phyloP scores from a whole-genome alignment of 371 early-diverging fungal genomes.

The Parasitella parasitica region DNA sequence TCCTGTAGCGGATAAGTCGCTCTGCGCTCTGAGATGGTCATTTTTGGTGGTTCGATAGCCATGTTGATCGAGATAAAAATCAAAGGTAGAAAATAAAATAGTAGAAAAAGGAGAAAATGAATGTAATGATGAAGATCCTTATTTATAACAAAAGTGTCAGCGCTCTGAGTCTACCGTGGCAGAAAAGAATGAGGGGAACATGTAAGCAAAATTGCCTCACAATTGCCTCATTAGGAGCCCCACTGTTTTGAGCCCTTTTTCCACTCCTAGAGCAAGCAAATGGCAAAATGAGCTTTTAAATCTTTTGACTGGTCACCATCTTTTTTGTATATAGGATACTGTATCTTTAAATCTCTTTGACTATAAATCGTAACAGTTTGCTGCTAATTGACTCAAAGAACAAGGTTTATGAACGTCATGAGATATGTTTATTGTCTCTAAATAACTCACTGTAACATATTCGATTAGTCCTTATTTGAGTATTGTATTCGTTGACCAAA shows the following conservation, averaged over 20 bases:
- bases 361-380: background rate
- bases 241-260: background rate
- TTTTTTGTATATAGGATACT: too few relatives aligned
- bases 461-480: background rate
- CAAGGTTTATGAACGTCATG: background rate
- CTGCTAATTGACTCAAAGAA: background rate
- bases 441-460: background rate
- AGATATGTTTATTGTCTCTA: background rate
- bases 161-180: background rate
- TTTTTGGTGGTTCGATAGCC: conserved; percentile 9
- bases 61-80: background rate
- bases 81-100: background rate
- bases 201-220: conserved; percentile 15
- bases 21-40: conserved; percentile 25
- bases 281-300: conserved; percentile 7
- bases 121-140: conserved; percentile 5
- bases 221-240: conserved; percentile 15
- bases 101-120: background rate
- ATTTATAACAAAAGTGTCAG: too few relatives aligned
- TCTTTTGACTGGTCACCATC: too few relatives aligned
- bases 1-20: conserved; percentile 29
- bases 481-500: background rate
- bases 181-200: conserved; percentile 18
- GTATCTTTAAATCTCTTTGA: background rate
- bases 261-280: background rate